Conservation (phyloP, 2,329 filamentous ascomycete genomes). For the Talaromyces verruculosus region DNA sequence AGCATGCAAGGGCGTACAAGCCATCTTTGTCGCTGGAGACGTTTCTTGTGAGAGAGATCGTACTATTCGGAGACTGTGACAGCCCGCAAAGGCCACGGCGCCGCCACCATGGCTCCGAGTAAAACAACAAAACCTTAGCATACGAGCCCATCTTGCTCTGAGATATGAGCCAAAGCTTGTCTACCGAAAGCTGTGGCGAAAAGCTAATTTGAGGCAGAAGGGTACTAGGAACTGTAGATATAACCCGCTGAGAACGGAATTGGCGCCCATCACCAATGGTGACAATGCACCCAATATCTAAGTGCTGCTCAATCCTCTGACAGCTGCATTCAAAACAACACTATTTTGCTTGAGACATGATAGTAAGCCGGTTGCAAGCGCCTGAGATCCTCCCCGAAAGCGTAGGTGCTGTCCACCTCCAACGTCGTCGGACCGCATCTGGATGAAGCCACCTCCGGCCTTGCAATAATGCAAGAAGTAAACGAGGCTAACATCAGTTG, state of each 20-base stretch:
- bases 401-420: constrained; percentile 56
- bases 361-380: constrained; percentile 40
- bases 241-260: constrained; percentile 33
- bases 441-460: constrained; percentile 52
- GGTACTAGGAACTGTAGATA: constrained; percentile 52
- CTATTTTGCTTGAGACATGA: background rate
- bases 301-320: background rate
- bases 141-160: background rate
- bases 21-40: constrained; percentile 33
- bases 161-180: constrained; percentile 36
- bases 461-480: constrained; percentile 59
- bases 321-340: background rate
- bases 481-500: constrained; percentile 51
- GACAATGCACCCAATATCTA: too few species aligned
- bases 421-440: constrained; percentile 56
- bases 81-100: constrained; percentile 22
- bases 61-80: background rate
- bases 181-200: constrained; percentile 46
- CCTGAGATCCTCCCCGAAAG: constrained; percentile 25
- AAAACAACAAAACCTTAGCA: constrained; percentile 24
- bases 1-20: constrained; percentile 41
- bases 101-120: constrained; percentile 49
- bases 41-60: constrained; percentile 32
- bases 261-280: constrained; percentile 30
- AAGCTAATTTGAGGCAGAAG: constrained; percentile 50